Conservation (phyloP, 495 filamentous ascomycete species). For the Penicillium simplicissimum region DNA sequence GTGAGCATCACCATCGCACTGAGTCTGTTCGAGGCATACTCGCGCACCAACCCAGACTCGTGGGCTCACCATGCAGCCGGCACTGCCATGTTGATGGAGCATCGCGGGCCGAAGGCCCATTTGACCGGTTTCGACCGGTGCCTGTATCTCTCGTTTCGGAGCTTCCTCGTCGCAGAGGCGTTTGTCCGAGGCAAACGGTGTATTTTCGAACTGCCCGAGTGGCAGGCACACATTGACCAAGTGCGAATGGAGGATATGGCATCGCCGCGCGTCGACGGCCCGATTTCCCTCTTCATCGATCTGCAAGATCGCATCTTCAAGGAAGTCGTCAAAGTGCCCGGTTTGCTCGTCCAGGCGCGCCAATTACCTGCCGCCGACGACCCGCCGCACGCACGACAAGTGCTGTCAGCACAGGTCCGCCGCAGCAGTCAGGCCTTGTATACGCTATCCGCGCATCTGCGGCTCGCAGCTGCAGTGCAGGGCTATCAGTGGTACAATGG, state of each 20-base stretch:
- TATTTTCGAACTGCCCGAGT: conserved; percentile 30
- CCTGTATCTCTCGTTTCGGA: conserved; percentile 34
- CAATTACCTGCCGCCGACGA: conserved; percentile 4
- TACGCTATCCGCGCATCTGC: conserved; percentile 16
- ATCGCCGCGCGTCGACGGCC: conserved; percentile 14
- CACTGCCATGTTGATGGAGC: conserved; percentile 29
- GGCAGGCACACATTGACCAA: conserved; percentile 31
- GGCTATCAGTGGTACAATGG: conserved; percentile 8
- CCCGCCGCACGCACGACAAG: background rate
- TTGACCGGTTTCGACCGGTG: conserved; percentile 29
- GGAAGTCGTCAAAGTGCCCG: conserved; percentile 25
- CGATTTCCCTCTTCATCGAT: conserved; percentile 25
- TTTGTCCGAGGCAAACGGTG: conserved; percentile 26
- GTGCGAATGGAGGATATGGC: conserved; percentile 28
- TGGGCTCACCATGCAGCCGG: conserved; percentile 38
- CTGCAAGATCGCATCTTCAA: conserved; percentile 28
- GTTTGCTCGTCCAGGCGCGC: conserved; percentile 20
- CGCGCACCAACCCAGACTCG: conserved; percentile 28
- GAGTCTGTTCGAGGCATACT: conserved; percentile 35
- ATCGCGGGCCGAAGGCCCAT: conserved; percentile 33
- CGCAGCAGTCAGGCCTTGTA: conserved; percentile 8
- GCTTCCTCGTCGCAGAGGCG: conserved; percentile 30
- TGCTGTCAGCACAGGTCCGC: conserved; percentile 3
- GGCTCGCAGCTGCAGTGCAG: conserved; percentile 17
- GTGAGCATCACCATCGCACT: conserved; percentile 31